Evolutionary conservation across 192 early-diverging fungal genomes (phyloP), one percentile per base, ranked within the genome.

Genomic region (Lobulomyces angularis): DNA sequence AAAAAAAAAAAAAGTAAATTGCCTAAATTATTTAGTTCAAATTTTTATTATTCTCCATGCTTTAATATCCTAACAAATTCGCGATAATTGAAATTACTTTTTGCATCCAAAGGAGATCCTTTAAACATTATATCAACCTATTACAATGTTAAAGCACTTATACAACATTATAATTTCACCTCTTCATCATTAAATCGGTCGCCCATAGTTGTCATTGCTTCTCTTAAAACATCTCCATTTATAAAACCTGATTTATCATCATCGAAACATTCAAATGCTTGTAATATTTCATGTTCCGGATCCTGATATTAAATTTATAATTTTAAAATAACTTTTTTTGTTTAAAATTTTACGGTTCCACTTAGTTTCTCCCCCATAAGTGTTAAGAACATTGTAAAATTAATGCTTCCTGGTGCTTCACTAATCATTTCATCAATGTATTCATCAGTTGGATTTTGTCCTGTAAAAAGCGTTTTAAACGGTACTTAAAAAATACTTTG

Each of bases 321-420:
- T n/a, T n/a, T n/a, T n/a, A n/a, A n/a, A n/a, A n/a, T n/a, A n/a
- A n/a, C n/a, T n/a, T n/a, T n/a, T n/a, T n/a, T n/a, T n/a, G n/a
- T n/a, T n/a, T n/a, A n/a, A n/a, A n/a, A n/a, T n/a, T n/a, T n/a
- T n/a, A n/a, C n/a, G 0, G 87, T 90, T 4, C 86, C 87, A 23
- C 72, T 78, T 40, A 93, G 62, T 48, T 91, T 90, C 60, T 92
- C 88, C 27, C 83, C 88, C 82, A 97, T 85, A 48, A 97, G 55
- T 3, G 92, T 97, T 41, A 97, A 54, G 51, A 97, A 97, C 73
- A 93, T 86, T 37, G 92, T 93, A 51, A 97, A 97, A 63, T 92
- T 97, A 62, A 97, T 90, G 48, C 32, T 51, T 20, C 64, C 63
- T 5, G 82, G 74, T 0, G 90, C 84, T 53, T 97, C 90, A 35